Conservation (phyloP, 306 rosid species). For the Castanopsis chinensis region DNA sequence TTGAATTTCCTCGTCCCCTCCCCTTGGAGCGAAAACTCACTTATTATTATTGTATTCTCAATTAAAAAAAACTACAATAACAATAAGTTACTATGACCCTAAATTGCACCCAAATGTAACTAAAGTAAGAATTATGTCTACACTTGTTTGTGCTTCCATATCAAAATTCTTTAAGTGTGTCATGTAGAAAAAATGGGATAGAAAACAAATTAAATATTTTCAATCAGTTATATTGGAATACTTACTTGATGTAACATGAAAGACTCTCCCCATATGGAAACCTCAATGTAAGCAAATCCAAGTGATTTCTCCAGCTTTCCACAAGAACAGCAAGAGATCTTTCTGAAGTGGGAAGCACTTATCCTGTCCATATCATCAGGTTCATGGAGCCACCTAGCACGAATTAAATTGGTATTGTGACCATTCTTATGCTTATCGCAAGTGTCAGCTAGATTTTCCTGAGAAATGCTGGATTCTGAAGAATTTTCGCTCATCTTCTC, state of each 20-base stretch:
- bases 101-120: not conserved
- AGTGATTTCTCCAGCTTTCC: conserved; percentile 66
- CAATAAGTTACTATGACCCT: not conserved
- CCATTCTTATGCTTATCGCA: conserved; percentile 30
- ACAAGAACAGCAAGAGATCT: conserved; percentile 57
- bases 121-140: not conserved
- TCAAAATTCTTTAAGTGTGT: not conserved
- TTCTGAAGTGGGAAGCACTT: conserved; percentile 81
- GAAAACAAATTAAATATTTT: not conserved
- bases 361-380: conserved; percentile 77
- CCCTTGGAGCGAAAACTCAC: no score
- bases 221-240: conserved; percentile 1
- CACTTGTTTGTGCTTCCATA: not conserved
- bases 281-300: conserved; percentile 53
- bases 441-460: conserved; percentile 27
- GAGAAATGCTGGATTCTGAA: conserved; percentile 15
- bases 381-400: conserved; percentile 80
- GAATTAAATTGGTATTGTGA: conserved; percentile 35
- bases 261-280: conserved; percentile 87
- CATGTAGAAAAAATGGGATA: not conserved
- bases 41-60: no score
- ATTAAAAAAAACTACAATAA: no score
- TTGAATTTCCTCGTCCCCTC: no score
- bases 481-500: conserved; percentile 25
- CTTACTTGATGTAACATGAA: conserved; percentile 97